Conservation (phyloP, 148 eudicot species). For the Nepenthes mirabilis region DNA sequence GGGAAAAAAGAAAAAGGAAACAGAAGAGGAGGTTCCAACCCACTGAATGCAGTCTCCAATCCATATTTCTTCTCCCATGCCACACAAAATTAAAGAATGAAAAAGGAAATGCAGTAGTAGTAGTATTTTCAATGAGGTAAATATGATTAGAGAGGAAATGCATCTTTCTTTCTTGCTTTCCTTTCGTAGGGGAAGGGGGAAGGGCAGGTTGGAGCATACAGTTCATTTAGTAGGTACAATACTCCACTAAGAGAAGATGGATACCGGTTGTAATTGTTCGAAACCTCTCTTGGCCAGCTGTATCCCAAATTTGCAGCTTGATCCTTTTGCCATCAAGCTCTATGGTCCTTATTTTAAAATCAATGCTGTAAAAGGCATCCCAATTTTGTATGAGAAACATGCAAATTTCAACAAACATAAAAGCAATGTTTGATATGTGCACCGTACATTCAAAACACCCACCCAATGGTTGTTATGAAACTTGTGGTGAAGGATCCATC, state of each 20-base stretch:
- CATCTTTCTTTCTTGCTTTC: too few species aligned
- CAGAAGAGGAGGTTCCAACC: neutral
- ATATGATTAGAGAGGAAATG: too few species aligned
- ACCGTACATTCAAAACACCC: conserved; percentile 1
- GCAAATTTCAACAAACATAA: conserved; percentile 3
- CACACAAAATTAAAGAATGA: neutral
- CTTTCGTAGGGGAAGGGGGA: too few species aligned
- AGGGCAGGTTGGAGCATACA: too few species aligned
- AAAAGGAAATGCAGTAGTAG: too few species aligned
- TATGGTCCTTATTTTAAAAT: conserved; percentile 69
- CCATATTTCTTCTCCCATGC: neutral
- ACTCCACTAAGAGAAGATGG: conserved; percentile 2
- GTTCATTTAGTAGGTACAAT: neutral
- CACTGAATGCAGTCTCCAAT: neutral
- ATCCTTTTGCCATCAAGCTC: conserved; percentile 76
- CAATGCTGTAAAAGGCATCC: conserved; percentile 30
- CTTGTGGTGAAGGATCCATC: conserved; percentile 42
- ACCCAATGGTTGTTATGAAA: conserved; percentile 73
- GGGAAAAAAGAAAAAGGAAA: neutral
- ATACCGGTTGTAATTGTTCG: conserved; percentile 73
- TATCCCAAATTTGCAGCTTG: conserved; percentile 79
- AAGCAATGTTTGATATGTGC: neutral
- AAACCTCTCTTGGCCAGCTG: conserved; percentile 82
- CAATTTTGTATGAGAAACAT: conserved; percentile 3
- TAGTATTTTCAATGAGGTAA: too few species aligned